phyloP scores from a whole-genome alignment of 1,284 basidiomycete genomes.

The Moesziomyces parantarcticus region DNA sequence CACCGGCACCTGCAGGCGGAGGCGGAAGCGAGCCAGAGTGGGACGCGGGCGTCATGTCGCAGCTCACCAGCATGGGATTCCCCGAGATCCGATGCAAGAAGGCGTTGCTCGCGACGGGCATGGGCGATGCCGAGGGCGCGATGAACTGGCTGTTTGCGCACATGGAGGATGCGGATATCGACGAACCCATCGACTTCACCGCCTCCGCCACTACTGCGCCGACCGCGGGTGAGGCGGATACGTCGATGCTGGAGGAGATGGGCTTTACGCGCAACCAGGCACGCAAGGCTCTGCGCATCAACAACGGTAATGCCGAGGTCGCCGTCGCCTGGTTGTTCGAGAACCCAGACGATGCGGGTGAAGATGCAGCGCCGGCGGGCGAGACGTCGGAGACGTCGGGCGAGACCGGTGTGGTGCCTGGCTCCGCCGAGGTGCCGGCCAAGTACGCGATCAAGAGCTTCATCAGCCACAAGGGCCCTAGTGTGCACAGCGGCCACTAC shows the following conservation, averaged over 20 bases:
- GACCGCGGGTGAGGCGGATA: constrained; percentile 37
- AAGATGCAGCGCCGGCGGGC: constrained; percentile 3
- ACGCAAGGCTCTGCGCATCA: constrained; percentile 85
- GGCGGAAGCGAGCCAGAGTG: constrained; percentile 29
- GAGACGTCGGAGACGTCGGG: constrained; percentile 4
- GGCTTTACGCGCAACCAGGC: constrained; percentile 89
- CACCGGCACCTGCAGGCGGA: neutral
- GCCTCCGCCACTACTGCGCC: constrained; percentile 20
- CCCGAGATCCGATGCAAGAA: constrained; percentile 59
- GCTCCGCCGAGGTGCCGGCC: constrained; percentile 74
- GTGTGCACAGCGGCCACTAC: constrained; percentile 82
- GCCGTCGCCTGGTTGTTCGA: constrained; percentile 98
- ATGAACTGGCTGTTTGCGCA: constrained; percentile 96
- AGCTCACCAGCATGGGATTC: constrained; percentile 63
- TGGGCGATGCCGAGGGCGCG: constrained; percentile 78
- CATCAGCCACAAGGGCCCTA: constrained; percentile 93
- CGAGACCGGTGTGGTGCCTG: constrained; percentile 34
- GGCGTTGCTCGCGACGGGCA: constrained; percentile 86
- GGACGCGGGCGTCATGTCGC: constrained; percentile 57
- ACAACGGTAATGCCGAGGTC: constrained; percentile 81
- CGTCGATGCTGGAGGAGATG: constrained; percentile 83
- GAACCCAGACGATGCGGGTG: constrained; percentile 78
- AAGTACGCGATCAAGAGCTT: constrained; percentile 86
- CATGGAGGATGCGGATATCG: constrained; percentile 94
- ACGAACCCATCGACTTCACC: constrained; percentile 76